These are phyloP conservation scores for Obelidium mucronatum DNA, from an alignment of 192 early-diverging fungal genomes.

Conservation along the genomic window DNA sequence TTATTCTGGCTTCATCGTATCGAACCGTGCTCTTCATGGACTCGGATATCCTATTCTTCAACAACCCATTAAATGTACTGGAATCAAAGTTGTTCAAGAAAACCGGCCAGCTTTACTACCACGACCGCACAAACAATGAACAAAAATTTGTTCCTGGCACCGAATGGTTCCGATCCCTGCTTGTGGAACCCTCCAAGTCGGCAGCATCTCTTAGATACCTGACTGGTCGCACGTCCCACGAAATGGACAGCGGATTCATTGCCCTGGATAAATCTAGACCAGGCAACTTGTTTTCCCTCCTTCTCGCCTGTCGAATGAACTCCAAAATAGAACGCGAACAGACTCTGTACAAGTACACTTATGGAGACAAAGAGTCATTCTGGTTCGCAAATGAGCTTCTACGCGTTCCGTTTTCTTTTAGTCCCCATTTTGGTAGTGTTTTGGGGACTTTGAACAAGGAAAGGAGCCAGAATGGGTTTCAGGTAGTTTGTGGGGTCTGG, in stretches of 20 bases:
- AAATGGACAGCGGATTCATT: conserved; percentile 17
- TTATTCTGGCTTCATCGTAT: conserved; percentile 5
- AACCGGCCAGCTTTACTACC: conserved; percentile 13
- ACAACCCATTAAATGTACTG: neutral
- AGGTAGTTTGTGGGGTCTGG: neutral
- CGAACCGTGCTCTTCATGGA: conserved; percentile 22
- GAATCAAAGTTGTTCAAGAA: neutral
- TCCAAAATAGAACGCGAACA: neutral
- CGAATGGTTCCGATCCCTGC: neutral
- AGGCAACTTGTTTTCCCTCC: conserved; percentile 16
- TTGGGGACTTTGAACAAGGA: no score
- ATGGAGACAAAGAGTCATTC: conserved; percentile 25
- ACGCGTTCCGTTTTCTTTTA: conserved; percentile 8
- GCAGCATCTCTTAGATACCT: neutral
- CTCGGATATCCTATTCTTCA: conserved; percentile 15
- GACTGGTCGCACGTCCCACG: neutral
- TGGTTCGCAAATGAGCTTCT: conserved; percentile 23
- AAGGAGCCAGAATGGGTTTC: neutral
- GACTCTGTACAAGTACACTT: neutral
- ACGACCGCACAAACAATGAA: neutral
- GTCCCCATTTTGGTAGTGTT: neutral
- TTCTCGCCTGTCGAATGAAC: conserved; percentile 18
- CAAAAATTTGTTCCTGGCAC: neutral
- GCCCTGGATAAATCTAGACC: neutral
- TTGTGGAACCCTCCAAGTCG: neutral